Conservation (phyloP, 1,284 basidiomycete genomes). For the Exsudoporus floridanus region DNA sequence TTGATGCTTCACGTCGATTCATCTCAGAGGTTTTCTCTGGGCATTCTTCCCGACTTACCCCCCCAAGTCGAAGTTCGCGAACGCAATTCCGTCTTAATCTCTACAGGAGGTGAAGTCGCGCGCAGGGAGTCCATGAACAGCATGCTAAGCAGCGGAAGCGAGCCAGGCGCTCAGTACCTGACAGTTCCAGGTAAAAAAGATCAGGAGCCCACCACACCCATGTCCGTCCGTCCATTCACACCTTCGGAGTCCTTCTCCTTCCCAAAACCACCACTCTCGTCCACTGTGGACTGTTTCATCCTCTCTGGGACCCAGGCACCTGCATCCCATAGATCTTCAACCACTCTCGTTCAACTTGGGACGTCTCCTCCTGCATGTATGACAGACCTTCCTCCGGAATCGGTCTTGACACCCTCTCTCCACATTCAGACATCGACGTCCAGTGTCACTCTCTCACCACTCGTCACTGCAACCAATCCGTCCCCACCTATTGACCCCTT, state of each 20-base stretch:
- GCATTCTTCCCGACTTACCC: constrained; percentile 35
- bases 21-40: constrained; percentile 7
- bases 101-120: constrained; percentile 23
- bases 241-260: constrained; percentile 64
- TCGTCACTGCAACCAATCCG: constrained; percentile 26
- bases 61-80: constrained; percentile 50
- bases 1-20: constrained; percentile 19
- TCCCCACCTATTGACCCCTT: constrained; percentile 16
- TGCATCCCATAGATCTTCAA: constrained; percentile 18
- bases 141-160: constrained; percentile 35
- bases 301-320: neutral
- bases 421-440: neutral
- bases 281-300: neutral
- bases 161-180: constrained; percentile 41
- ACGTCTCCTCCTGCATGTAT: constrained; percentile 19
- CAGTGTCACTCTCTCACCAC: constrained; percentile 3
- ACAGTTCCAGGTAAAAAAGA: constrained; percentile 26
- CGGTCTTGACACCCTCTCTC: neutral
- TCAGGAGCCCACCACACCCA: constrained; percentile 41
- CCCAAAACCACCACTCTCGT: constrained; percentile 49
- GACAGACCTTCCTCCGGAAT: constrained; percentile 8
- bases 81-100: constrained; percentile 24
- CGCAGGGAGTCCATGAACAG: constrained; percentile 42
- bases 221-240: constrained; percentile 64
- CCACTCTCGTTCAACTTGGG: constrained; percentile 22